Conservation (phyloP, 2,329 filamentous ascomycete species). For the Ophidiomyces ophidiicola region DNA sequence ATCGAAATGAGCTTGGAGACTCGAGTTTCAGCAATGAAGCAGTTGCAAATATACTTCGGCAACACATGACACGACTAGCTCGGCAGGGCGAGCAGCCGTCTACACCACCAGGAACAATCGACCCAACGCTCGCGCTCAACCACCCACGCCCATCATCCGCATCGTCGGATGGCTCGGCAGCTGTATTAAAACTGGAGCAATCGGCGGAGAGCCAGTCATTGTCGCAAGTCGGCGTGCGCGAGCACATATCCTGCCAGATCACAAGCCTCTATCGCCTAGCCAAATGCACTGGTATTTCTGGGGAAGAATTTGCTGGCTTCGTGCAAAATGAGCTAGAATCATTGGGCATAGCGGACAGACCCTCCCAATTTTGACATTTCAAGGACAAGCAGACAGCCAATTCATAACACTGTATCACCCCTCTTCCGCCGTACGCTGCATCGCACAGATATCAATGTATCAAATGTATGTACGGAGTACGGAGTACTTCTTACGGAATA, state of each 20-base stretch:
- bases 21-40: slow-evolving; percentile 42
- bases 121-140: slow-evolving; percentile 20
- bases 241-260: slow-evolving; percentile 51
- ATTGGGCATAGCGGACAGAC: no score
- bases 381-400: no score
- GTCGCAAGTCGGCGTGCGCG: slow-evolving; percentile 49
- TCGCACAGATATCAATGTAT: no score
- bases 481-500: no score
- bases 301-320: slow-evolving; percentile 50
- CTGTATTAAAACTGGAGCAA: slow-evolving; percentile 44
- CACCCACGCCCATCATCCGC: slow-evolving; percentile 36
- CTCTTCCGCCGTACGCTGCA: no score
- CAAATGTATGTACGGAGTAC: no score
- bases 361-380: no score
- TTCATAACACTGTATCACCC: no score
- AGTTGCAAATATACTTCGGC: slow-evolving; percentile 31
- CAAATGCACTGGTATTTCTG: slow-evolving; percentile 45
- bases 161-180: slow-evolving; percentile 33
- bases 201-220: slow-evolving; percentile 40
- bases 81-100: neutral
- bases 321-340: no score
- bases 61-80: slow-evolving; percentile 24
- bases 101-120: neutral
- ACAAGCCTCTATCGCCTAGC: slow-evolving; percentile 53
- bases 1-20: slow-evolving; percentile 35